A percentile compares a stretch with the other conserved stretches of the same genome.
phyloP scores from a whole-genome alignment of 1,139 yeast species.

The Torulaspora pretoriensis region DNA sequence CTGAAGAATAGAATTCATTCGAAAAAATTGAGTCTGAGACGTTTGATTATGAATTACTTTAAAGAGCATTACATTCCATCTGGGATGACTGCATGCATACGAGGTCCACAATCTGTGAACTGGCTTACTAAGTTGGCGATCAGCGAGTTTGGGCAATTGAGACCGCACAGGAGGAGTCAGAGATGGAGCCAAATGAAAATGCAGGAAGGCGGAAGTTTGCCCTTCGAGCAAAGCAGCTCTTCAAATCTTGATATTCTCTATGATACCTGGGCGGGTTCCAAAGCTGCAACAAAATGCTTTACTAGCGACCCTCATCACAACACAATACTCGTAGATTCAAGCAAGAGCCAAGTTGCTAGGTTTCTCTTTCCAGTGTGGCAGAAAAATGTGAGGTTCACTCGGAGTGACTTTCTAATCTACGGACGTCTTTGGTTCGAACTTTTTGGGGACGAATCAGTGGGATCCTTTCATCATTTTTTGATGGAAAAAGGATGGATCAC shows the following conservation, averaged over 20 bases:
- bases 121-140: slow-evolving; percentile 49
- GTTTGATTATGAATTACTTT: slow-evolving; percentile 50
- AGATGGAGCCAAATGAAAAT: background rate
- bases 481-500: slow-evolving; percentile 36
- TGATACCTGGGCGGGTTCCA: slow-evolving; percentile 23
- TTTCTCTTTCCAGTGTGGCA: slow-evolving; percentile 41
- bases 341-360: slow-evolving; percentile 36
- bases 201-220: background rate
- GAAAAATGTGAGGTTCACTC: slow-evolving; percentile 14
- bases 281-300: slow-evolving; percentile 24
- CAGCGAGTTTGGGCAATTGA: slow-evolving; percentile 40
- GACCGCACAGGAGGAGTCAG: background rate
- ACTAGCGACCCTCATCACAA: slow-evolving; percentile 15
- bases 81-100: slow-evolving; percentile 53
- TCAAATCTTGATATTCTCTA: slow-evolving; percentile 15
- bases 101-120: slow-evolving; percentile 62
- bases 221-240: background rate
- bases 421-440: slow-evolving; percentile 51
- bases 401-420: slow-evolving; percentile 30
- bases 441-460: slow-evolving; percentile 57
- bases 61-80: slow-evolving; percentile 47
- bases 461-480: slow-evolving; percentile 43
- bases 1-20: slow-evolving; percentile 49
- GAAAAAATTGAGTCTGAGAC: slow-evolving; percentile 50
- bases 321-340: slow-evolving; percentile 33